Evolutionary conservation across 352 stramenopile species (phyloP).

Genomic region (Phytophthora macrochlamydospora): DNA sequence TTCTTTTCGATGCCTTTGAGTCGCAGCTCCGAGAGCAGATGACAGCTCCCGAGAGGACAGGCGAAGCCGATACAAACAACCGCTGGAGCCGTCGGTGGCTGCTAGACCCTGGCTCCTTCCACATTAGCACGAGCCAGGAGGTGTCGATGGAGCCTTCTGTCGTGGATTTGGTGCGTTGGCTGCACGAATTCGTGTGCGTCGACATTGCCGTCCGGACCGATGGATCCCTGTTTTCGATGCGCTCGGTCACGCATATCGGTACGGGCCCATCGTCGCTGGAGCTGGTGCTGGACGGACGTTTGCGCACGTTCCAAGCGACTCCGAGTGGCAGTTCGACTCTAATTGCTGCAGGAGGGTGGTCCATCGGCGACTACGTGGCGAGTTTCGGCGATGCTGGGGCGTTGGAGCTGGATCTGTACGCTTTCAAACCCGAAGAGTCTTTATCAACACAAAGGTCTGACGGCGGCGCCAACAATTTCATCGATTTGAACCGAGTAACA

Average conservation of each 20-base stretch:
- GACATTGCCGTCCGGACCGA: conserved; percentile 16
- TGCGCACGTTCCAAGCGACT: conserved; percentile 36
- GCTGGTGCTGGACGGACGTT: conserved; percentile 30
- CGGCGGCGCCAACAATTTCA: background rate
- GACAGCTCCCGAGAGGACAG: background rate
- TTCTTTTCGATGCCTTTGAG: conserved; percentile 11
- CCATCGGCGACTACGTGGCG: conserved; percentile 10
- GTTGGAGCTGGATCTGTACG: conserved; percentile 11
- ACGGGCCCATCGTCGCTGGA: conserved; percentile 5
- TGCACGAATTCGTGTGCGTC: conserved; percentile 8
- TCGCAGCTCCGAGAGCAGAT: conserved; percentile 9
- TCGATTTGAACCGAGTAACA: background rate
- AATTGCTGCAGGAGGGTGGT: conserved; percentile 4
- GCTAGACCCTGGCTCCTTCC: conserved; percentile 17
- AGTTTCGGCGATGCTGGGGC: conserved; percentile 1
- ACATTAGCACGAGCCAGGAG: background rate
- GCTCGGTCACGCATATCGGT: conserved; percentile 8
- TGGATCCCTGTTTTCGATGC: background rate
- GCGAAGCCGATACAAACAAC: background rate
- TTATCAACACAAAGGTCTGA: background rate
- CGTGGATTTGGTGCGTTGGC: conserved; percentile 3
- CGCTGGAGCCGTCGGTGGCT: conserved; percentile 22
- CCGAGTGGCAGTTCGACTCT: conserved; percentile 31
- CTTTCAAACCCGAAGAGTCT: background rate
- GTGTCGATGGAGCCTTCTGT: background rate